phyloP scores from a whole-genome alignment of 2,329 filamentous ascomycete species.

The Dactylellina leptospora region DNA sequence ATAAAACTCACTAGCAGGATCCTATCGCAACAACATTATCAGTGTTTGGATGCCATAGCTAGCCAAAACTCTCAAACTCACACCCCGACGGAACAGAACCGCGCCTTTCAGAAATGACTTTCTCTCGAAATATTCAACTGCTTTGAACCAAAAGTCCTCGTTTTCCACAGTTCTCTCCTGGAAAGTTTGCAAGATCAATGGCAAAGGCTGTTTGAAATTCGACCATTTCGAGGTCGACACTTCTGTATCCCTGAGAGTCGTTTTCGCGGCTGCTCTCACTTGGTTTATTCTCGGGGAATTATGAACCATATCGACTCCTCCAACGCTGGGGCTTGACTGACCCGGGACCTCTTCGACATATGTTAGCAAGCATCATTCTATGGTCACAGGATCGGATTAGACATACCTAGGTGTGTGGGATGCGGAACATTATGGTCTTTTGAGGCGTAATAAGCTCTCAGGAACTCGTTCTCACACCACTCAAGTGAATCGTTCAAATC shows the following conservation, averaged over 20 bases:
- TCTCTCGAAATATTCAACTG: conserved; percentile 76
- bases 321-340: conserved; percentile 53
- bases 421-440: conserved; percentile 49
- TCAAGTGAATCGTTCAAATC: conserved; percentile 93
- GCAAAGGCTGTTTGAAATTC: conserved; percentile 86
- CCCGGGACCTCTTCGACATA: conserved; percentile 25
- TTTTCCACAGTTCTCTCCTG: conserved; percentile 83
- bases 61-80: conserved; percentile 54
- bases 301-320: conserved; percentile 67
- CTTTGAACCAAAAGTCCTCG: conserved; percentile 94
- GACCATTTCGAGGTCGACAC: conserved; percentile 75
- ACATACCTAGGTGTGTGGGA: conserved; percentile 29
- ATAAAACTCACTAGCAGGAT: conserved; percentile 84
- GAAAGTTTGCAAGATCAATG: conserved; percentile 94
- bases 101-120: conserved; percentile 74
- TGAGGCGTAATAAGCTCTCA: conserved; percentile 77
- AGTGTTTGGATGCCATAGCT: background rate
- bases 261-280: conserved; percentile 78
- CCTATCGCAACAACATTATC: conserved; percentile 58
- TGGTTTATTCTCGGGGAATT: conserved; percentile 83
- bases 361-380: no score
- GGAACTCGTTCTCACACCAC: conserved; percentile 90
- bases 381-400: background rate
- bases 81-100: conserved; percentile 77
- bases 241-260: conserved; percentile 75